Base-by-base conservation (phyloP, 768 basidiomycete genomes). In the Suillus alpinus region DNA sequence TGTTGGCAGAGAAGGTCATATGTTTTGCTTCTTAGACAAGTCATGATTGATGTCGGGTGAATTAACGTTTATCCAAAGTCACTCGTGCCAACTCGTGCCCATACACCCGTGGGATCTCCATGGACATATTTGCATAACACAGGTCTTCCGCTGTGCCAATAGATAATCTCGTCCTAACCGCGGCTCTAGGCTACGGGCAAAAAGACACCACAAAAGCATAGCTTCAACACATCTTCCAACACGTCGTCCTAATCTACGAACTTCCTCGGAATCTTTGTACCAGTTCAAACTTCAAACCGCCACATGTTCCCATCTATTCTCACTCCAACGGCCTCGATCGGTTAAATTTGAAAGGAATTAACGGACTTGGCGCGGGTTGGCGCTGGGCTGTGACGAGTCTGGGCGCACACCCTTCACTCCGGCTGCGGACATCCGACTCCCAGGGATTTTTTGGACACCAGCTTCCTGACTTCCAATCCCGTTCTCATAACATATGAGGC, bases 41-140 rank as follows among this genome's bases (percentile, higher is more conserved):
- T 55, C 53, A 39, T 29, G 53, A 55, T 55, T 55, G 53, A 39
- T 55, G 23, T 55, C 53, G 36, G 53, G 49, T 32, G 29, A 50
- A n/a, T 32, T 31, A 50, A 55, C 16, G 23, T 23, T 23, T 36
- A 55, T 39, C 53, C 53, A 55, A 55, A 39, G 16, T 26, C 16
- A 49, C 47, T 49, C 47, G 26, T 47, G 46, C 46, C 46, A 46
- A 23, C 36, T 37, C 52, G 36, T 37, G 52, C 13, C 52, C 52
- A 39, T 39, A 39, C 26, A 3, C 53, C 53, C 53, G 23, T 55
- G 53, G 52, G 37, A 55, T 55, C 37, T 55, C 53, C 53, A 55
- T 55, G 53, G 53, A 55, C 6, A 39, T 50, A 32, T 55, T 16
- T 29, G 23, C 16, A 39, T 6, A 12, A 55, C 23, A 55, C 53